Evolutionary conservation across 2,329 filamentous ascomycete genomes (phyloP).

Genomic region (Paecilomyces formosus): DNA sequence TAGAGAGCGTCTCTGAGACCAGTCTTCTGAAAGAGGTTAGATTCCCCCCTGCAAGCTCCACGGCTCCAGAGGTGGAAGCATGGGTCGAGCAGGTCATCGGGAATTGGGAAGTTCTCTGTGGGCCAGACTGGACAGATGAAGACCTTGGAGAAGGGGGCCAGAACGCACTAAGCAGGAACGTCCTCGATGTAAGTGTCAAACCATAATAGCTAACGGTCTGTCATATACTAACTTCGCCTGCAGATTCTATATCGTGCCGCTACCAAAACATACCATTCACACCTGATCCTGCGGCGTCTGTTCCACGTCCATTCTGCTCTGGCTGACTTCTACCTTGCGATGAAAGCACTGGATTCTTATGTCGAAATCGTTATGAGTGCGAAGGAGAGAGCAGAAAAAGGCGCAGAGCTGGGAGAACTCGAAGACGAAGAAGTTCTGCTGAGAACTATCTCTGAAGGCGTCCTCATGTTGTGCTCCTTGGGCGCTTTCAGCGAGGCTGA

Average conservation of each 20-base stretch:
- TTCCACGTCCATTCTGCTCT: slow-evolving; percentile 82
- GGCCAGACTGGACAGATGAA: slow-evolving; percentile 68
- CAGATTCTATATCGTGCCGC: slow-evolving; percentile 82
- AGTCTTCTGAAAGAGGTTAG: slow-evolving; percentile 68
- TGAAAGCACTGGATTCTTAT: slow-evolving; percentile 88
- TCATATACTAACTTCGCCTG: slow-evolving; percentile 9
- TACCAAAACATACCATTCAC: slow-evolving; percentile 92
- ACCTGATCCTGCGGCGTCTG: slow-evolving; percentile 73
- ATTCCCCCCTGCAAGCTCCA: slow-evolving; percentile 78
- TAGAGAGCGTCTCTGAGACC: slow-evolving; percentile 72
- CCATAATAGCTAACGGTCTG: not conserved
- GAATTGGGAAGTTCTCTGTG: slow-evolving; percentile 80
- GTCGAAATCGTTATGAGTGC: slow-evolving; percentile 78
- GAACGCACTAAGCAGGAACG: slow-evolving; percentile 62
- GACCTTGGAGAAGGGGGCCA: slow-evolving; percentile 79
- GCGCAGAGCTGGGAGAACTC: slow-evolving; percentile 54
- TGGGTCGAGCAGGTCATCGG: slow-evolving; percentile 73
- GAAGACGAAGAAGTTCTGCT: slow-evolving; percentile 74
- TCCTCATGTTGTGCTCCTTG: slow-evolving; percentile 75
- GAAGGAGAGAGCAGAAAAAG: slow-evolving; percentile 74
- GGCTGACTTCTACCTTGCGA: slow-evolving; percentile 84
- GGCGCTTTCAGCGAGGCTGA: slow-evolving; percentile 67
- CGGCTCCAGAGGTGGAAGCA: slow-evolving; percentile 69
- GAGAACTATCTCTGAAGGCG: slow-evolving; percentile 70
- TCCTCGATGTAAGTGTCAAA: slow-evolving; percentile 55